phyloP scores from a whole-genome alignment of 2,329 filamentous ascomycete species.

The Neoscytalidium dimidiatum region DNA sequence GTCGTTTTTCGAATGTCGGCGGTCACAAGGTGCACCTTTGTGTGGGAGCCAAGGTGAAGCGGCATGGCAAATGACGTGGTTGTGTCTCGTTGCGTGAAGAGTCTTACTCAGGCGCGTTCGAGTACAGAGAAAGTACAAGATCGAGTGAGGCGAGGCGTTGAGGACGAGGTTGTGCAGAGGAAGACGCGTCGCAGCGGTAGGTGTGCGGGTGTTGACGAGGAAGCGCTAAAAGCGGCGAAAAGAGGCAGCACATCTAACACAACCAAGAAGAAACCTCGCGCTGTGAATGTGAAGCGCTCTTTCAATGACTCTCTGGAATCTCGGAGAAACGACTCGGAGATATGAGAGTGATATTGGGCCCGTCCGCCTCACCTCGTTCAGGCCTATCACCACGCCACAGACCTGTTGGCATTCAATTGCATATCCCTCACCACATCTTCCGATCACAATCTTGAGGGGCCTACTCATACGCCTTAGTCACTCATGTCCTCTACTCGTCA shows the following conservation, averaged over 20 bases:
- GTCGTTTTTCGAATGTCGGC: conserved; percentile 31
- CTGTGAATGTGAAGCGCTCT: too few species aligned
- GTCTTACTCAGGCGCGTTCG: not conserved
- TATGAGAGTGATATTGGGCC: too few species aligned
- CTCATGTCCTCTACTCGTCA: not conserved
- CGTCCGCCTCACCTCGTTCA: too few species aligned
- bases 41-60: conserved; percentile 31
- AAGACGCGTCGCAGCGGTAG: not conserved
- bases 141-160: not conserved
- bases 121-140: not conserved
- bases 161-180: conserved; percentile 5
- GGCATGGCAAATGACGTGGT: conserved; percentile 29
- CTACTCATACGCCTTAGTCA: not conserved
- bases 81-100: not conserved
- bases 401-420: too few species aligned
- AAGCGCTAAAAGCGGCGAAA: not conserved
- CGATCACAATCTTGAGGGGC: too few species aligned
- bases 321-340: too few species aligned
- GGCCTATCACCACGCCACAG: too few species aligned
- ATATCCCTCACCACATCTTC: too few species aligned
- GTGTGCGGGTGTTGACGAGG: not conserved
- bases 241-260: not conserved
- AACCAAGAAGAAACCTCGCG: not conserved
- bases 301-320: too few species aligned
- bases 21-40: conserved; percentile 29